Evolutionary conservation across 306 rosid genomes (phyloP).

Genomic region (Ammopiptanthus mongolicus): DNA sequence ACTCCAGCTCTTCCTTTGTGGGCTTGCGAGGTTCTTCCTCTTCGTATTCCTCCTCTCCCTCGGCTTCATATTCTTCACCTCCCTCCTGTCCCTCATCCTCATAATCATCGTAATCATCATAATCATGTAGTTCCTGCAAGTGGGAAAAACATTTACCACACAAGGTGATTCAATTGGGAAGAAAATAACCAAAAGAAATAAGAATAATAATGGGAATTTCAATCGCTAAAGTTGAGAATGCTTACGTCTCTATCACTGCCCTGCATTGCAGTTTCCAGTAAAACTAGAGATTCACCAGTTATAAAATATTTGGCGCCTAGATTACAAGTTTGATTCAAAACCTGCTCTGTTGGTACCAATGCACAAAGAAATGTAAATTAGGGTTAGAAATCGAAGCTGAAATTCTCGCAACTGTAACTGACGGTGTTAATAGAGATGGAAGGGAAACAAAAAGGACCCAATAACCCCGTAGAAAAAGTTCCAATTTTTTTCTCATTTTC

Average conservation of each 20-base stretch:
- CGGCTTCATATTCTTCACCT: constrained; percentile 46
- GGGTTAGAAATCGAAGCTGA: background rate
- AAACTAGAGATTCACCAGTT: constrained; percentile 9
- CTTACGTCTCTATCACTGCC: constrained; percentile 62
- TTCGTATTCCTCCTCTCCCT: constrained; percentile 44
- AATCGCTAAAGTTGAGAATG: background rate
- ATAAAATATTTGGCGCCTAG: constrained; percentile 6
- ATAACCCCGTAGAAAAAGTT: no score
- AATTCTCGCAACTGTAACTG: constrained; percentile 21
- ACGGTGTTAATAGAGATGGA: background rate
- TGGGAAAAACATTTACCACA: background rate
- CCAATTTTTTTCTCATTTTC: no score
- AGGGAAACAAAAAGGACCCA: background rate
- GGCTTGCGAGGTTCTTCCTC: constrained; percentile 56
- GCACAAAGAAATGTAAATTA: constrained; percentile 7
- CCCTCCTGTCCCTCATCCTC: constrained; percentile 45
- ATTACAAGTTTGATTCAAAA: background rate
- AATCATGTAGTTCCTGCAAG: constrained; percentile 42
- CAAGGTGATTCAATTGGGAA: background rate
- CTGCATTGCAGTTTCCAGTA: constrained; percentile 41
- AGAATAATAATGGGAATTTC: background rate
- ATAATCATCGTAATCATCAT: constrained; percentile 60
- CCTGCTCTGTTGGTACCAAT: constrained; percentile 1
- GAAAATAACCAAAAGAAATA: background rate
- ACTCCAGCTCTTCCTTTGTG: constrained; percentile 62